phyloP scores from a whole-genome alignment of 139 green algal species.

The Dunaliella primolecta region DNA sequence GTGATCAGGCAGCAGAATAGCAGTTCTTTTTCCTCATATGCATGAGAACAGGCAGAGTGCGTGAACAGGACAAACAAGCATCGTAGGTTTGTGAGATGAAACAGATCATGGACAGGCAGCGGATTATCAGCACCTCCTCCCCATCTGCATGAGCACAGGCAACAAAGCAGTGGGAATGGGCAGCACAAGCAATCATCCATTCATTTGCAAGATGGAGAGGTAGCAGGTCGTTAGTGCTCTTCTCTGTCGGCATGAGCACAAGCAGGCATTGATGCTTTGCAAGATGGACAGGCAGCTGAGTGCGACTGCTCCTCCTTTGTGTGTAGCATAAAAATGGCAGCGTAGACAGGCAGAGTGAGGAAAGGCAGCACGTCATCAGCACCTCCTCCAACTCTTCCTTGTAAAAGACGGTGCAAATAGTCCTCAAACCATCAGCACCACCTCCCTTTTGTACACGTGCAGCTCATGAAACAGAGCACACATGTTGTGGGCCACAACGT shows the following conservation, averaged over 20 bases:
- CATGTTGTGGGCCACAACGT: no score
- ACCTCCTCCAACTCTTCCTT: no score
- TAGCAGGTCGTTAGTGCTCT: constrained; percentile 33
- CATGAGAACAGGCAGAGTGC: background rate
- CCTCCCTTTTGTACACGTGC: no score
- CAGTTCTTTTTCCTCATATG: constrained; percentile 53
- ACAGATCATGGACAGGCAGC: constrained; percentile 39
- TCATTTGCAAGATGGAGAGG: no score
- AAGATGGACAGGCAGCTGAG: constrained; percentile 33
- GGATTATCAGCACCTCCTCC: constrained; percentile 43
- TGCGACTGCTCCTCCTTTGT: constrained; percentile 47
- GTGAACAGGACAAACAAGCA: no score
- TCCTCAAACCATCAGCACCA: no score
- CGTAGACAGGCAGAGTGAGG: constrained; percentile 15
- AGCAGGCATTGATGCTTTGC: no score
- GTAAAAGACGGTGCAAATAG: no score
- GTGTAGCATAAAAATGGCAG: no score
- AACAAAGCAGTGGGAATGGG: background rate
- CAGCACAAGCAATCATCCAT: no score
- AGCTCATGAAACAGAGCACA: background rate
- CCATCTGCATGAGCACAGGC: constrained; percentile 34
- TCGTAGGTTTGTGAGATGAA: no score
- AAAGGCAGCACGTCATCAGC: constrained; percentile 24
- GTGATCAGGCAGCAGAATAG: constrained; percentile 34
- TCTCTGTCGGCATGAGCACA: constrained; percentile 41